Evolutionary conservation across 2,329 filamentous ascomycete genomes (phyloP).

Genomic region (Sporothrix inflata): DNA sequence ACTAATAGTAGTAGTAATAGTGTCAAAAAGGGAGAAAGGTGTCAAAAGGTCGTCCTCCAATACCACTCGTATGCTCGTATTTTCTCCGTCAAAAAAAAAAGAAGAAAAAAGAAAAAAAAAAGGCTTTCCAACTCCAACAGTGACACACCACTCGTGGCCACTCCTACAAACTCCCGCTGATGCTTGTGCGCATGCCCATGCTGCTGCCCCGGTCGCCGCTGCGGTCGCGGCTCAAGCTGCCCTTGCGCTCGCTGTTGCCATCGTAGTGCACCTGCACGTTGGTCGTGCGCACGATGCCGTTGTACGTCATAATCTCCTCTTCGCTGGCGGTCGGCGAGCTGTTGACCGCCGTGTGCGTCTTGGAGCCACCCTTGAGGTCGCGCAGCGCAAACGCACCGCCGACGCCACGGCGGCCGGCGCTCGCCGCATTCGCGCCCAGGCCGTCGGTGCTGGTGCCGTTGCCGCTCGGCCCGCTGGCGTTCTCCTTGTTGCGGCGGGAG

Average conservation of each 20-base stretch:
- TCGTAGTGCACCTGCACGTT: constrained; percentile 38
- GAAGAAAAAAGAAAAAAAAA: not conserved
- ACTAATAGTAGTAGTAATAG: not conserved
- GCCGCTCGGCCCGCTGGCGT: not conserved
- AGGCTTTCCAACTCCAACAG: not conserved
- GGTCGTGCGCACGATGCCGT: constrained; percentile 46
- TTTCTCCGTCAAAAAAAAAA: not conserved
- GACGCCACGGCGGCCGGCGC: constrained; percentile 9
- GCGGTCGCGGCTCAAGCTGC: constrained; percentile 26
- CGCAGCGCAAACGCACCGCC: constrained; percentile 35
- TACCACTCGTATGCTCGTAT: constrained; percentile 9
- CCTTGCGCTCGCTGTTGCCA: constrained; percentile 27
- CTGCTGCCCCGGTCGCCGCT: constrained; percentile 29
- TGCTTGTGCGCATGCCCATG: constrained; percentile 28
- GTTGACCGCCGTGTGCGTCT: constrained; percentile 42
- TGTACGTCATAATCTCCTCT: constrained; percentile 47
- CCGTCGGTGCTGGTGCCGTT: constrained; percentile 14
- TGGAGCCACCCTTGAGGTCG: constrained; percentile 37
- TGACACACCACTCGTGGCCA: too few relatives aligned
- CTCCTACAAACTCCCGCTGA: constrained; percentile 27
- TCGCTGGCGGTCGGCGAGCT: constrained; percentile 43
- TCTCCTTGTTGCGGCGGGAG: constrained; percentile 24
- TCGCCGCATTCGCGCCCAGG: not conserved
- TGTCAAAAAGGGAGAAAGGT: not conserved
- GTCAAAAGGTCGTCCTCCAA: not conserved